Base-by-base conservation (phyloP, 352 stramenopile species). In the Phytopythium ostracodes region DNA sequence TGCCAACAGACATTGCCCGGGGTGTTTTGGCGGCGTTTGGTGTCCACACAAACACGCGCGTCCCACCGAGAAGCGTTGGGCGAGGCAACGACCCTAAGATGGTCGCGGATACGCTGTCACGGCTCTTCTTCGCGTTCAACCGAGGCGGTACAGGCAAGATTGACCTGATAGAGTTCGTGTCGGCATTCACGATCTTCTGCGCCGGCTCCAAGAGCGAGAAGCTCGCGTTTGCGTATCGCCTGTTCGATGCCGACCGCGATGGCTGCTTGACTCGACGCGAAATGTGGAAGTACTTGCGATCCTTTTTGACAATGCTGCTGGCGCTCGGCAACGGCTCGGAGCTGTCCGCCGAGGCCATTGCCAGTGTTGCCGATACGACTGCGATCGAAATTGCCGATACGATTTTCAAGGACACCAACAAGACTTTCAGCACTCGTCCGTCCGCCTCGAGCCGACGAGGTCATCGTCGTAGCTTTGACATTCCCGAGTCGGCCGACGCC, bases 151-250 rank as follows among this genome's bases (percentile, higher is more conserved):
- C 84, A 0, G 87, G 87, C 15, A 91, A 91, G 59, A 92, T 96
- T 44, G 87, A 96, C 56, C 59, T 91, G 38, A 65, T 91, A 14
- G 89, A 99, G 66, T 95, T 99, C 27, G 89, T 98, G 58, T 96
- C 91, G 33, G 94, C 93, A 20, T 90, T 98, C 51, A 95, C 88
- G 6, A 82, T 99, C 8, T 88, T 99, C 27, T 98, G 86, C 54
- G 91, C 84, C 4, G 96, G 96, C 4, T 98, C 94, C 29, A 99
- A 99, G 68, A 98, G 92, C 57, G 90, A 94, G 42, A 99, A 99
- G 59, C 81, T 99, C 1, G 88, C 87, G 8, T 96, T 96, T 52
- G 84, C 87, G 1, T 97, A 91, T 60, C 76, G 76, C 12, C 52
- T 96, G n/a, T 98, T 98, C 65, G 95, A 98, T 64, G 73, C 81